Evolutionary conservation across 352 stramenopile genomes (phyloP).

Genomic region (Phytophthora crassamura): DNA sequence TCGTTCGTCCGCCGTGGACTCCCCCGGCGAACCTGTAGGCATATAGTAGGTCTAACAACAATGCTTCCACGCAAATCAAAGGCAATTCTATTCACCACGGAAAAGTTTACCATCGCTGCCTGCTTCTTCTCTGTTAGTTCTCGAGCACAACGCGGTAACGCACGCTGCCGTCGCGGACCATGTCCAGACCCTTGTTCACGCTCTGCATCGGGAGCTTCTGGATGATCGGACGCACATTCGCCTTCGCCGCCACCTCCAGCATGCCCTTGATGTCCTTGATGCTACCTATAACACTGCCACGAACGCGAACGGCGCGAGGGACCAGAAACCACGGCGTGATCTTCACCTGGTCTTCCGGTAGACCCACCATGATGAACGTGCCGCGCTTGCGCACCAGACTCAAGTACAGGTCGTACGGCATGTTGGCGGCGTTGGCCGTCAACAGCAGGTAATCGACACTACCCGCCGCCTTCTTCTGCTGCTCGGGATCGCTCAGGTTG

Average conservation of each 20-base stretch:
- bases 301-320: no score
- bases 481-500: no score
- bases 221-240: constrained; percentile 53
- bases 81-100: no score
- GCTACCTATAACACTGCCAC: constrained; percentile 14
- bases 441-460: background rate
- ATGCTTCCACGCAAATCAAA: no score
- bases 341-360: constrained; percentile 59
- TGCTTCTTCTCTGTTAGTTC: no score
- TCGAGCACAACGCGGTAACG: constrained; percentile 41
- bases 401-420: constrained; percentile 56
- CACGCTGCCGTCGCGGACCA: constrained; percentile 18
- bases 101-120: no score
- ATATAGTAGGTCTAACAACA: no score
- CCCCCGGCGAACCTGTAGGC: background rate
- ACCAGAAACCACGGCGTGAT: no score
- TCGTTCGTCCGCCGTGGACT: constrained; percentile 13
- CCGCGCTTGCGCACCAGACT: constrained; percentile 54
- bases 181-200: no score
- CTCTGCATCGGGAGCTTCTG: constrained; percentile 26
- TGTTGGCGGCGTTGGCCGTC: no score
- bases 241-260: constrained; percentile 69
- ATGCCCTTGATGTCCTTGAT: constrained; percentile 62
- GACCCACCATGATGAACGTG: constrained; percentile 54
- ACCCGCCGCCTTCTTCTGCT: no score